Evolutionary conservation across 2,329 filamentous ascomycete species (phyloP).

Genomic region (Penicillium sp.): DNA sequence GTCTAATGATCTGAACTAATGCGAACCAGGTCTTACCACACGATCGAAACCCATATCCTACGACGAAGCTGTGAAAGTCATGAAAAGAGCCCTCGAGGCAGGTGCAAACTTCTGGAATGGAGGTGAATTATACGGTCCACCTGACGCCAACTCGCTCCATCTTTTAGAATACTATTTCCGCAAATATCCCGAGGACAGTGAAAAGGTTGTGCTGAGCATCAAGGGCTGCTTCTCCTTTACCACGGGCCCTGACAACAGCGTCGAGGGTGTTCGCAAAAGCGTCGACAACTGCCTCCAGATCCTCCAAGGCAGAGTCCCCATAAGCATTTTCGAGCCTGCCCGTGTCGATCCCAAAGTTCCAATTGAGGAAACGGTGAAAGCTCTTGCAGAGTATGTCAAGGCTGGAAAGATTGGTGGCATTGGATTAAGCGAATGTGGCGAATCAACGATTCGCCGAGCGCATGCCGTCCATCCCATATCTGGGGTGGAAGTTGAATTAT

Average conservation of each 20-base stretch:
- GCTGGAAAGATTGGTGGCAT: conserved; percentile 43
- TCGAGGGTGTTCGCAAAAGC: conserved; percentile 52
- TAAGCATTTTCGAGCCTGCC: conserved; percentile 59
- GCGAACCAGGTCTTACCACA: neutral
- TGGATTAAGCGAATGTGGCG: conserved; percentile 41
- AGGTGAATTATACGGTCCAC: conserved; percentile 61
- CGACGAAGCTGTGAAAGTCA: conserved; percentile 32
- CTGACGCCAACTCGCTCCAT: conserved; percentile 56
- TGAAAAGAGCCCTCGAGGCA: conserved; percentile 50
- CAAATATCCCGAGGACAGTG: conserved; percentile 60
- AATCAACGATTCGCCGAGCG: conserved; percentile 41
- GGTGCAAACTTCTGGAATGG: conserved; percentile 58
- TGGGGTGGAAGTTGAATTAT: conserved; percentile 59
- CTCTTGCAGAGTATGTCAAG: conserved; percentile 36
- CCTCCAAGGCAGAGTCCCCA: conserved; percentile 45
- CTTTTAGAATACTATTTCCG: conserved; percentile 60
- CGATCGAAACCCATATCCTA: neutral
- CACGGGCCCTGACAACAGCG: conserved; percentile 47
- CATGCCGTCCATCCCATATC: conserved; percentile 51
- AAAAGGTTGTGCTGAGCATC: conserved; percentile 58
- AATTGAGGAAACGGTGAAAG: conserved; percentile 44
- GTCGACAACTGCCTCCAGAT: conserved; percentile 54
- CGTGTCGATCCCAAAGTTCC: conserved; percentile 52
- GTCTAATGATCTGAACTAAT: too few relatives aligned
- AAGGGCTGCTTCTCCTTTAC: conserved; percentile 43